A percentile compares a stretch with the other conserved stretches of the same genome.
Conservation (phyloP, 352 stramenopile genomes). For the Phytophthora colocasiae region DNA sequence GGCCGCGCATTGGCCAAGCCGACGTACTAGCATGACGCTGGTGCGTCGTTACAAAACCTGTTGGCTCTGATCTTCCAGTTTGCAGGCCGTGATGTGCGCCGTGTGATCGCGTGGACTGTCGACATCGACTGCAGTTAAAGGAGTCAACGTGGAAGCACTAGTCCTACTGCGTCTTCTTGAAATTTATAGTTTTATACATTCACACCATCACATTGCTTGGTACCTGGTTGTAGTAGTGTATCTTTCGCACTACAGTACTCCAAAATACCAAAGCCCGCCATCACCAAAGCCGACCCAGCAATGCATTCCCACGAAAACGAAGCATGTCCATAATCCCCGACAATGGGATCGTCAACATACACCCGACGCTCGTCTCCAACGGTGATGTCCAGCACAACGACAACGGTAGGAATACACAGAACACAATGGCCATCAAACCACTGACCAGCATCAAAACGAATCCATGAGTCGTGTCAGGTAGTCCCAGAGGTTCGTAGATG, state of each 20-base stretch:
- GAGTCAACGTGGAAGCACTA: too few species aligned
- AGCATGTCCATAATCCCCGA: constrained; percentile 50
- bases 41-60: too few species aligned
- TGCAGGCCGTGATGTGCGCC: too few species aligned
- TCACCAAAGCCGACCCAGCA: constrained; percentile 53
- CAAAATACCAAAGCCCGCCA: constrained; percentile 55
- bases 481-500: constrained; percentile 53
- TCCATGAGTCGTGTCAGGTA: constrained; percentile 37
- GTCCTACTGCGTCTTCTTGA: too few species aligned
- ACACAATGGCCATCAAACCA: constrained; percentile 44
- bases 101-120: too few species aligned
- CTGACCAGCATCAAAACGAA: constrained; percentile 43
- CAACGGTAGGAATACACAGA: constrained; percentile 51
- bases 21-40: too few species aligned
- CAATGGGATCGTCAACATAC: constrained; percentile 68
- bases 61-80: too few species aligned
- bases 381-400: constrained; percentile 63
- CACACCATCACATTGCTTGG: not conserved
- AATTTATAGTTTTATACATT: not conserved
- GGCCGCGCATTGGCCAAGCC: too few species aligned
- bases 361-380: constrained; percentile 61
- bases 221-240: not conserved
- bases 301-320: constrained; percentile 57
- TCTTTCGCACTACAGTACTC: constrained; percentile 28
- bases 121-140: too few species aligned